Base-by-base conservation (phyloP, 2,329 filamentous ascomycete genomes). In the Dactylonectria macrodidyma region DNA sequence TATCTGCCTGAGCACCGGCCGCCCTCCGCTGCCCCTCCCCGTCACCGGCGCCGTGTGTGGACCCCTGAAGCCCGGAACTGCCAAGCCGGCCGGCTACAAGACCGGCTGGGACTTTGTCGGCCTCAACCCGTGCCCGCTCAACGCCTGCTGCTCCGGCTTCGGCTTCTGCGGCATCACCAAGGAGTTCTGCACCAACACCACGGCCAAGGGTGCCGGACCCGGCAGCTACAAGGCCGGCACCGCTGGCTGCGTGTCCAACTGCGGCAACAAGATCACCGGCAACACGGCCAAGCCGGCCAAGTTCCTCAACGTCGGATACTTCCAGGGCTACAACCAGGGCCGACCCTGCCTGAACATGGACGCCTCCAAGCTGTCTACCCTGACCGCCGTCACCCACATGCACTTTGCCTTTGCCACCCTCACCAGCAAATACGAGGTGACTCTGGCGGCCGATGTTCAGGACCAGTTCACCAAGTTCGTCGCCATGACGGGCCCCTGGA, bases 111-210 rank as follows among this genome's bases (percentile, higher is more conserved):
- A 75, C 57, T 73, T 86, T 3, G 68, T 77, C 0, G 71, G 75
- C 9, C 73, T 88, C 6, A 88, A 87, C 66, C 82, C 80, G 0
- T 88, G 86, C 66, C 82, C 82, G 0, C 75, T 85, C 0, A 83
- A 83, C 30, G 80, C 78, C 1, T 84, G 82, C 70, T 84, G 83
- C 69, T 78, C 80, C 12, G 74, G 77, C 19, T 83, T 82, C 77
- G 85, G 85, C 0, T 78, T 83, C 55, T 87, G 85, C 26, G 85
- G 85, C 5, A 79, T 79, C 1, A 84, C 82, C 0, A 68, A 70
- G 1, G 84, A 84, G 14, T 86, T 85, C 69, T 88, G 85, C 30
- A 77, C 75, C 3, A 68, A 75, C 64, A 73, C 76, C 0, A 73
- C 72, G 48, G 77, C 63, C 1, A 76, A 75, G 7, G 79, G 77